Evolutionary conservation across 129 eudicot species (phyloP).

Genomic region (Scalesia atractyloides): DNA sequence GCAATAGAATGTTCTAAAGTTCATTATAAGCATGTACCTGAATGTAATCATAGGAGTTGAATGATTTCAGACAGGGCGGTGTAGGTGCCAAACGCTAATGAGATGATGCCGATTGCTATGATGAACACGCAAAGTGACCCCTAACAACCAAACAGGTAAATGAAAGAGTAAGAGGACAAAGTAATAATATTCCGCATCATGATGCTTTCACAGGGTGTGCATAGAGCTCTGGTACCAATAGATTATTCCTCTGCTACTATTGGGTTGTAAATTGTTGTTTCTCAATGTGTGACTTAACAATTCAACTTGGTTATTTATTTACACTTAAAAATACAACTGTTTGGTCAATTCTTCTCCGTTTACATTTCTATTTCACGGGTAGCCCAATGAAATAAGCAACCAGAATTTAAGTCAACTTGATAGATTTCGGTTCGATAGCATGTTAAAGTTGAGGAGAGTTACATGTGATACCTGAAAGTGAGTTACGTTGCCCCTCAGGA

Average conservation of each 20-base stretch:
- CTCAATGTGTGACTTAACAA: too few relatives aligned
- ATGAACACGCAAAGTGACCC: slow-evolving; percentile 44
- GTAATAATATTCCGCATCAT: not conserved
- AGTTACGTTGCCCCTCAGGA: slow-evolving; percentile 50
- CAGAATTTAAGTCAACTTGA: not conserved
- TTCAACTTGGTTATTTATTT: too few relatives aligned
- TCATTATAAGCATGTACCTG: not conserved
- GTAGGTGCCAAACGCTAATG: slow-evolving; percentile 64
- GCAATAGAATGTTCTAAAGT: slow-evolving; percentile 5
- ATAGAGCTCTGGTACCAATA: too few relatives aligned
- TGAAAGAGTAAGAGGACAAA: not conserved
- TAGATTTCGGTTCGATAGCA: not conserved
- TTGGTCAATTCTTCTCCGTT: too few relatives aligned
- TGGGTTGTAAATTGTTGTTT: too few relatives aligned
- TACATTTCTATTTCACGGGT: too few relatives aligned
- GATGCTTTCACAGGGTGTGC: not conserved
- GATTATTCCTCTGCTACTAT: too few relatives aligned
- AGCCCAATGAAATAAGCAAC: too few relatives aligned
- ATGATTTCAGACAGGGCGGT: slow-evolving; percentile 55
- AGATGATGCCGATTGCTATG: slow-evolving; percentile 47
- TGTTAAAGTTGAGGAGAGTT: slow-evolving; percentile 11
- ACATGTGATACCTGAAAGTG: slow-evolving; percentile 52
- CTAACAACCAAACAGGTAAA: slow-evolving; percentile 33
- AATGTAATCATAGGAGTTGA: slow-evolving; percentile 30
- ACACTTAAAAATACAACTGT: too few relatives aligned